Evolutionary conservation across 2,329 filamentous ascomycete genomes (phyloP).

Genomic region (Atkinsonella texensis): DNA sequence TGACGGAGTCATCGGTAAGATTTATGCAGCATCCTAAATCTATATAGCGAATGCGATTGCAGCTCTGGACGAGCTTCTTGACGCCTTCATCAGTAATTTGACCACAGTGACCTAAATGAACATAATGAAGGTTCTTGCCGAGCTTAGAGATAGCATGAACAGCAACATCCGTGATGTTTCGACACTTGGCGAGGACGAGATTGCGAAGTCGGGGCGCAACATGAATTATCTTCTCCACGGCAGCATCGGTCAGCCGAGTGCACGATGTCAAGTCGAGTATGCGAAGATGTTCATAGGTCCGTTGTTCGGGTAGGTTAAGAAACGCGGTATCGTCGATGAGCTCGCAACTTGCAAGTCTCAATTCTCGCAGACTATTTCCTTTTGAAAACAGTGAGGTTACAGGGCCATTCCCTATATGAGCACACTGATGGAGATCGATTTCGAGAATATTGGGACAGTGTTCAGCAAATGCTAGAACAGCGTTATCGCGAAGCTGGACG

Average conservation of each 20-base stretch:
- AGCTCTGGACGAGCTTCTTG: slow-evolving; percentile 67
- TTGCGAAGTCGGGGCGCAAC: slow-evolving; percentile 83
- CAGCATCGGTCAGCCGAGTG: slow-evolving; percentile 68
- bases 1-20: slow-evolving; percentile 79
- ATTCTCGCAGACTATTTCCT: slow-evolving; percentile 74
- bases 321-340: slow-evolving; percentile 84
- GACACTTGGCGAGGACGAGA: slow-evolving; percentile 87
- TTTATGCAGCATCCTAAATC: slow-evolving; percentile 90
- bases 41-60: slow-evolving; percentile 93
- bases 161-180: slow-evolving; percentile 79
- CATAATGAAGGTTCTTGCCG: slow-evolving; percentile 92
- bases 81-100: slow-evolving; percentile 87
- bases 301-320: slow-evolving; percentile 56
- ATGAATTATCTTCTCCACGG: slow-evolving; percentile 77
- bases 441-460: slow-evolving; percentile 90
- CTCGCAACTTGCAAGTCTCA: slow-evolving; percentile 76
- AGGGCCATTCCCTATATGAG: slow-evolving; percentile 67
- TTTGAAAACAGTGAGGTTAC: slow-evolving; percentile 70
- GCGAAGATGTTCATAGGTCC: slow-evolving; percentile 69
- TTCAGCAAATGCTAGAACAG: slow-evolving; percentile 73
- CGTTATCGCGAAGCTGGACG: slow-evolving; percentile 66
- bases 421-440: slow-evolving; percentile 86
- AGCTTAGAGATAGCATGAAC: slow-evolving; percentile 79
- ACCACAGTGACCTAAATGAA: slow-evolving; percentile 87
- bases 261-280: slow-evolving; percentile 93